Conservation (phyloP, 148 eudicot genomes). For the Heliamphora exappendiculata region DNA sequence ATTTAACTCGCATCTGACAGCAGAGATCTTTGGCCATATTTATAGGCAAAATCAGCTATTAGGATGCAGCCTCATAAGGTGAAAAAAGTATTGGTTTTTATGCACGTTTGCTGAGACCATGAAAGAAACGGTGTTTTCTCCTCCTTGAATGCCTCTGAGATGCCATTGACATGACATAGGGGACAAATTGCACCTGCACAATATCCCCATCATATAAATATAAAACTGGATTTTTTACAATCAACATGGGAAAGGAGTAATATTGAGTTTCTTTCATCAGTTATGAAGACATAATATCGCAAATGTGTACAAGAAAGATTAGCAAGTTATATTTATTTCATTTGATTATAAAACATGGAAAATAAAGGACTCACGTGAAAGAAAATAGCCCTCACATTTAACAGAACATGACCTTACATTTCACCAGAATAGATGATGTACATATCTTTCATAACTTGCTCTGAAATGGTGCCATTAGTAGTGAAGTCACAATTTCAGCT, state of each 20-base stretch:
- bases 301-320: neutral
- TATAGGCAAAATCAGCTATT: neutral
- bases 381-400: neutral
- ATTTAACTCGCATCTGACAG: neutral
- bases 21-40: neutral
- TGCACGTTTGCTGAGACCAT: constrained; percentile 56
- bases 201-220: neutral
- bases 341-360: neutral
- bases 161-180: constrained; percentile 58
- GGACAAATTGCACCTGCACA: constrained; percentile 75
- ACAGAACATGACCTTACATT: neutral
- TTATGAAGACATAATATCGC: neutral
- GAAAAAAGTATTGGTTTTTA: neutral
- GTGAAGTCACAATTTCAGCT: neutral
- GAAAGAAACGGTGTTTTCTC: constrained; percentile 84
- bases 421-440: neutral
- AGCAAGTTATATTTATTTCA: neutral
- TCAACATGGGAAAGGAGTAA: neutral
- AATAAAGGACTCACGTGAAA: neutral
- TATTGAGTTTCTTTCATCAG: neutral
- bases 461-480: neutral
- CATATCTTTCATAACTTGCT: neutral
- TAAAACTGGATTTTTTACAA: neutral
- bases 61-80: neutral
- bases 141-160: constrained; percentile 59